These are phyloP conservation scores for Arabidopsis suecica DNA, from an alignment of 345 rosid species.

Conservation along the genomic window DNA sequence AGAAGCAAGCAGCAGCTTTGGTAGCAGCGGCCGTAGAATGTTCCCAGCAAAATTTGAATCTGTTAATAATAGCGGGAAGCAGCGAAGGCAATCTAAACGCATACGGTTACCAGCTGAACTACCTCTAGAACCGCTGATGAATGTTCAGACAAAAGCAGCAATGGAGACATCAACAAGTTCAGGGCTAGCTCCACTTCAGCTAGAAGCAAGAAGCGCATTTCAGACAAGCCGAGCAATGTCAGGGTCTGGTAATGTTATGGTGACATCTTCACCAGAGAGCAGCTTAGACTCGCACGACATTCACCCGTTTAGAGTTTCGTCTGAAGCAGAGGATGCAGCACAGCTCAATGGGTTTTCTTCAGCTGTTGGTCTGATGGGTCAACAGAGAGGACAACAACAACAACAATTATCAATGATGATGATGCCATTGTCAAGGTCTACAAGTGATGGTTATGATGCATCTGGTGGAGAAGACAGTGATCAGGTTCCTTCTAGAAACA, in stretches of 20 bases:
- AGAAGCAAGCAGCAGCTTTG: constrained; percentile 73
- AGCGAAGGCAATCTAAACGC: constrained; percentile 69
- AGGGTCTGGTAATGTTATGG: constrained; percentile 62
- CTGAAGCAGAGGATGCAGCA: constrained; percentile 78
- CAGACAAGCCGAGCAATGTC: constrained; percentile 92
- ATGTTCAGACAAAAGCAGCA: constrained; percentile 56
- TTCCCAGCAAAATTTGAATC: constrained; percentile 69
- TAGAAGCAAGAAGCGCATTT: constrained; percentile 93
- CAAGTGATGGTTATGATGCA: constrained; percentile 95
- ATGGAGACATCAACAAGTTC: constrained; percentile 69
- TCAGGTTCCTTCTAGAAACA: constrained; percentile 76
- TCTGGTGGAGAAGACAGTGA: constrained; percentile 99
- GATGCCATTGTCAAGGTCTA: constrained; percentile 85
- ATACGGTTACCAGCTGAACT: constrained; percentile 77
- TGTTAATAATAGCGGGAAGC: constrained; percentile 40
- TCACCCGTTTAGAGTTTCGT: constrained; percentile 84
- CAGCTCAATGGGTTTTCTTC: constrained; percentile 61
- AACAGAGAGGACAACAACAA: constrained; percentile 46
- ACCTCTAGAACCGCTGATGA: constrained; percentile 64
- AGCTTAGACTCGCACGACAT: constrained; percentile 94
- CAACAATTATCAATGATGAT: constrained; percentile 51
- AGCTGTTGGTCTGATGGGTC: constrained; percentile 45
- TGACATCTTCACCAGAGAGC: constrained; percentile 94
- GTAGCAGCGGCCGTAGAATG: constrained; percentile 76
- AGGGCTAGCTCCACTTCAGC: constrained; percentile 89